Evolutionary conservation across 2,329 filamentous ascomycete genomes (phyloP).

Genomic region (Monilinia aucupariae): DNA sequence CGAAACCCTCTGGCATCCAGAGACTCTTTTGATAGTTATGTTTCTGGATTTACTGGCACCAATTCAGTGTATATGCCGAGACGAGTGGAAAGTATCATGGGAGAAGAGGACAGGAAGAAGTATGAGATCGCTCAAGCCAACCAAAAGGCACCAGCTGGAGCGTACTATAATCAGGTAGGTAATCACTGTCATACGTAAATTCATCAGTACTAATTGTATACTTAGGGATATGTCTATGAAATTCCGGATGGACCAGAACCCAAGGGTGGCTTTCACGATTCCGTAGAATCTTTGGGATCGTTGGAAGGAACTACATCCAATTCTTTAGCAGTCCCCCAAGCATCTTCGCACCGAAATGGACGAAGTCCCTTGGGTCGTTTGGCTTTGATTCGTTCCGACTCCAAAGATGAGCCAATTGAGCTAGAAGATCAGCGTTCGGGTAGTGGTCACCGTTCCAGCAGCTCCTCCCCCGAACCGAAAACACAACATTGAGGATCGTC

Average conservation of each 20-base stretch:
- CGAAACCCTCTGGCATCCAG: slow-evolving; percentile 45
- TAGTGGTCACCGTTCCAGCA: slow-evolving; percentile 18
- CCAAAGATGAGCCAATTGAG: slow-evolving; percentile 26
- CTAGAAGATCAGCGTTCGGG: slow-evolving; percentile 22
- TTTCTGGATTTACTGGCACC: slow-evolving; percentile 50
- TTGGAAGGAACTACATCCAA: slow-evolving; percentile 23
- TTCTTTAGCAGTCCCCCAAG: slow-evolving; percentile 22
- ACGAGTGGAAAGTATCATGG: slow-evolving; percentile 59
- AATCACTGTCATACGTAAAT: neutral
- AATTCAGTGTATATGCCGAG: slow-evolving; percentile 65
- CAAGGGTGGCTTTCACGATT: slow-evolving; percentile 41
- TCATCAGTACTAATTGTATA: slow-evolving; percentile 8
- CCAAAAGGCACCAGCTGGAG: slow-evolving; percentile 39
- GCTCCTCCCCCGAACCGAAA: slow-evolving; percentile 12
- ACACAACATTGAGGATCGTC: neutral
- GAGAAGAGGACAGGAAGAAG: slow-evolving; percentile 68
- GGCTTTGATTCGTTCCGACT: slow-evolving; percentile 34
- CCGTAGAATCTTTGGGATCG: slow-evolving; percentile 34
- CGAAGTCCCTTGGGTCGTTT: slow-evolving; percentile 37
- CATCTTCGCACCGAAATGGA: slow-evolving; percentile 28
- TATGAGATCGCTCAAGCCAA: slow-evolving; percentile 63
- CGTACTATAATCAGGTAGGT: slow-evolving; percentile 30
- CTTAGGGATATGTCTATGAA: slow-evolving; percentile 45
- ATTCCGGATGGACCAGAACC: slow-evolving; percentile 43
- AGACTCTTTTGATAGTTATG: slow-evolving; percentile 62